Evolutionary conservation across 164 flowering plant genomes (phyloP), one percentile per base, ranked within the genome.

Genomic region (Magnolia kwangsiensis): DNA sequence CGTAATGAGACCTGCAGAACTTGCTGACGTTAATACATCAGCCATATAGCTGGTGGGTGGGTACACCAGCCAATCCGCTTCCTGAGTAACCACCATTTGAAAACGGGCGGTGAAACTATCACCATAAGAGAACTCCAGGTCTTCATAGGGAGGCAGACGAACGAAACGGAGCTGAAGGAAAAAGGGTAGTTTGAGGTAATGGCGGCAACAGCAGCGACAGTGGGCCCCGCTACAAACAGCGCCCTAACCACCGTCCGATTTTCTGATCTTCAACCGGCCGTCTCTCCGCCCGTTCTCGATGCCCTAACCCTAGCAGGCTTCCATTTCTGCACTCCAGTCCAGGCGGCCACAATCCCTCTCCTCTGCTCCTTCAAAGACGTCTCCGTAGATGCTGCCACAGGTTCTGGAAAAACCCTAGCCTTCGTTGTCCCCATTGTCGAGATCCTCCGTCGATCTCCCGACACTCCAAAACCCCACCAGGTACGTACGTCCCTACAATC

Each of bases 361-460:
- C 89, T 96, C 19, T 90, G 94, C 81, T 83, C 82, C 84, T 89
- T 74, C 88, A 96, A 96, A 78, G 99, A 96, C 78, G 98, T 92
- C 16, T 82, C 95, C 31, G 98, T 96, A 55, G 98, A 96, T 81
- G 99, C 98, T 79, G 97, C 97, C 82, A 93, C 99, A 49, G 97
- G 98, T 70, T 96, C 99, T 13, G 98, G 97, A 0, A 96, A 93
- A 86, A 92, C 98, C 85, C 89, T 96, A 72, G 96, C 99, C 14
- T 96, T 96, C 76, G 83, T 96, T 9, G 85, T 96, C 19, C 99
- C 98, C 13, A 71, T 91, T 50, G 93, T 93, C 21, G 97, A 96
- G 78, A 91, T 93, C 20, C 87, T 93, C 76, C 92, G 98, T 31
- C 88, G 95, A 3, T 66, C 84, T 67, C 66, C 89, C 14, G 51